These are phyloP conservation scores for Tolypocladium tundrense DNA, from an alignment of 2,329 filamentous ascomycete species.

Conservation along the genomic window DNA sequence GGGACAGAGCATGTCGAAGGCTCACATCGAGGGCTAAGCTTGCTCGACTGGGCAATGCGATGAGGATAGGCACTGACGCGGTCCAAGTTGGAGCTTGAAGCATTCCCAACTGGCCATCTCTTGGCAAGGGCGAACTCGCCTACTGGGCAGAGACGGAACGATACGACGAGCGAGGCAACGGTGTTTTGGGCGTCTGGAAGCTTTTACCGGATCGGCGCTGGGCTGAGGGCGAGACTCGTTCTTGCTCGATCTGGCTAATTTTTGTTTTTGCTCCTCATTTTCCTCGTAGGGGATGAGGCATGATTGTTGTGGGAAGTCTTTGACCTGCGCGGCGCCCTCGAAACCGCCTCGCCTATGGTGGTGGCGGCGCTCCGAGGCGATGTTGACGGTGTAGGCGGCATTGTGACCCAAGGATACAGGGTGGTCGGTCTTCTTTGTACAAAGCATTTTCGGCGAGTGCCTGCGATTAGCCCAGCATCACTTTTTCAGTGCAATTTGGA, in stretches of 20 bases:
- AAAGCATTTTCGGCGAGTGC: conserved; percentile 22
- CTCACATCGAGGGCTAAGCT: conserved; percentile 66
- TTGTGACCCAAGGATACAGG: conserved; percentile 6
- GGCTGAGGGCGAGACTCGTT: conserved; percentile 4
- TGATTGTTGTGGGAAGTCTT: background rate
- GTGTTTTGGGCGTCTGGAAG: conserved; percentile 20
- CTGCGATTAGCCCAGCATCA: conserved; percentile 12
- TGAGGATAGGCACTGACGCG: background rate
- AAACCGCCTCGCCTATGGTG: background rate
- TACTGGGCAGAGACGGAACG: background rate
- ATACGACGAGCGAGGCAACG: conserved; percentile 8
- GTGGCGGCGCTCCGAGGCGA: background rate
- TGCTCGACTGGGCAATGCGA: background rate
- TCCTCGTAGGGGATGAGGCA: background rate
- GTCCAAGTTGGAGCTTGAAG: background rate
- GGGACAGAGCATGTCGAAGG: conserved; percentile 64
- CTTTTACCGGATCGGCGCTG: conserved; percentile 15
- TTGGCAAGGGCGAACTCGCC: background rate
- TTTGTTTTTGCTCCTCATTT: conserved; percentile 7
- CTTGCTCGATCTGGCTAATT: conserved; percentile 5
- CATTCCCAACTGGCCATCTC: background rate
- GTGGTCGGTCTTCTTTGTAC: conserved; percentile 18
- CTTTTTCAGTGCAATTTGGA: conserved; percentile 7
- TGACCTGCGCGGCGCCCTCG: background rate
- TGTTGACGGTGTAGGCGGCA: background rate